These are phyloP conservation scores for Phaeoacremonium minimum DNA, from an alignment of 2,329 filamentous ascomycete species.

Conservation along the genomic window DNA sequence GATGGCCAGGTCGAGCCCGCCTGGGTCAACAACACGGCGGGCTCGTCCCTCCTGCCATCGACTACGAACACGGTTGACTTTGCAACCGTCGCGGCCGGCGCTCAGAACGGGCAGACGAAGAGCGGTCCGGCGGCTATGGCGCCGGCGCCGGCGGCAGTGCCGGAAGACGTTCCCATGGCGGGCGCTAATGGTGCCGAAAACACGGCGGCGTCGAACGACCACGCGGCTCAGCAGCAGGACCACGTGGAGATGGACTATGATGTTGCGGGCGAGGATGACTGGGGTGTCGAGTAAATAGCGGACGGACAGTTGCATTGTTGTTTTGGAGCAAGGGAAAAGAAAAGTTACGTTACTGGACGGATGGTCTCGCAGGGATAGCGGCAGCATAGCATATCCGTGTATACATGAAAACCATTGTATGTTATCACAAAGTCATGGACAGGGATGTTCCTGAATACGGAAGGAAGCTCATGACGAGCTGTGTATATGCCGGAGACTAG, in stretches of 20 bases:
- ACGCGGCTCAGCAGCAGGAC: slow-evolving; percentile 19
- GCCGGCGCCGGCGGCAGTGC: slow-evolving; percentile 3
- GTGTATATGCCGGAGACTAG: no score
- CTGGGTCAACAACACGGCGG: slow-evolving; percentile 47
- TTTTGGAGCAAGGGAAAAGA: no score
- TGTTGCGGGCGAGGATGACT: slow-evolving; percentile 45
- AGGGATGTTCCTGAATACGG: no score
- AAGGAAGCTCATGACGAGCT: no score
- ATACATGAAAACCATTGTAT: no score
- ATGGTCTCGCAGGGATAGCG: no score
- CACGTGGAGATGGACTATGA: slow-evolving; percentile 48
- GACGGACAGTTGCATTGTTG: no score
- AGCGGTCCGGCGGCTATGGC: slow-evolving; percentile 1
- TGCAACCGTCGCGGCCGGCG: slow-evolving; percentile 8
- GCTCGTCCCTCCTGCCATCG: slow-evolving; percentile 12
- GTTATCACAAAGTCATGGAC: no score
- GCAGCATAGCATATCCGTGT: no score
- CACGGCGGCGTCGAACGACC: slow-evolving; percentile 5
- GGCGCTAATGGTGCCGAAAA: slow-evolving; percentile 9
- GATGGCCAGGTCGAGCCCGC: slow-evolving; percentile 58
- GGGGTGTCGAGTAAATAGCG: slow-evolving; percentile 26
- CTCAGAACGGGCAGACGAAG: slow-evolving; percentile 4
- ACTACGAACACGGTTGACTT: slow-evolving; percentile 8
- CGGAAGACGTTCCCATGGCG: slow-evolving; percentile 15
- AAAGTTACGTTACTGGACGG: no score